A percentile compares a stretch with the other conserved stretches of the same genome.
These are phyloP conservation scores for Backusella australiensis DNA, from an alignment of 192 early-diverging fungal species.

Conservation along the genomic window DNA sequence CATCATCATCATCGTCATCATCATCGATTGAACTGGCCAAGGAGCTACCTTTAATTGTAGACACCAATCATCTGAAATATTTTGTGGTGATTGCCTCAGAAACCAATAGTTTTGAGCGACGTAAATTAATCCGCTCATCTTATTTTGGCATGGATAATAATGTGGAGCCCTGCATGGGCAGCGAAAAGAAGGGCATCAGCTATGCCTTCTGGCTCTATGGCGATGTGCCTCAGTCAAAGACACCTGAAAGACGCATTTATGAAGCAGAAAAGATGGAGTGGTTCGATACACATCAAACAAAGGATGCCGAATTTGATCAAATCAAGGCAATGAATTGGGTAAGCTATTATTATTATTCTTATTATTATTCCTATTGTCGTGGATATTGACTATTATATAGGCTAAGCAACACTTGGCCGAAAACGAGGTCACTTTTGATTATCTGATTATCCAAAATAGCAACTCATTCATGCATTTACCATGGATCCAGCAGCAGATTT, in stretches of 20 bases:
- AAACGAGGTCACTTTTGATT: constrained; percentile 38
- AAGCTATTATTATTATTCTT: background rate
- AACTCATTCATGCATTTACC: constrained; percentile 34
- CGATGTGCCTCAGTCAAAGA: constrained; percentile 32
- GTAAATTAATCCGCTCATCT: constrained; percentile 47
- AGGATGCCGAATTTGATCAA: constrained; percentile 15
- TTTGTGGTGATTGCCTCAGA: constrained; percentile 49
- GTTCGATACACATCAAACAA: constrained; percentile 39
- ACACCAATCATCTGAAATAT: constrained; percentile 40
- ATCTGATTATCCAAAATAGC: constrained; percentile 38
- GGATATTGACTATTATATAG: constrained; percentile 9
- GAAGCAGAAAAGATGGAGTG: constrained; percentile 54
- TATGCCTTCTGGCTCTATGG: constrained; percentile 48
- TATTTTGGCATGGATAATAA: constrained; percentile 56
- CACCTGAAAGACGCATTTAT: constrained; percentile 28
- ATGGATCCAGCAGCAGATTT: constrained; percentile 24
- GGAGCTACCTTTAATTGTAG: constrained; percentile 21
- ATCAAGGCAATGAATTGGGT: constrained; percentile 26
- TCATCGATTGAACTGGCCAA: background rate
- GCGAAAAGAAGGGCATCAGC: constrained; percentile 27
- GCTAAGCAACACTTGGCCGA: constrained; percentile 10
- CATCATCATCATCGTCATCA: background rate
- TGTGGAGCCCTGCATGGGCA: constrained; percentile 49
- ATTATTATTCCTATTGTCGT: background rate
- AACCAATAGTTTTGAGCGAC: constrained; percentile 35